Base-by-base conservation (phyloP, 2,329 filamentous ascomycete species). In the Botrytis byssoidea region DNA sequence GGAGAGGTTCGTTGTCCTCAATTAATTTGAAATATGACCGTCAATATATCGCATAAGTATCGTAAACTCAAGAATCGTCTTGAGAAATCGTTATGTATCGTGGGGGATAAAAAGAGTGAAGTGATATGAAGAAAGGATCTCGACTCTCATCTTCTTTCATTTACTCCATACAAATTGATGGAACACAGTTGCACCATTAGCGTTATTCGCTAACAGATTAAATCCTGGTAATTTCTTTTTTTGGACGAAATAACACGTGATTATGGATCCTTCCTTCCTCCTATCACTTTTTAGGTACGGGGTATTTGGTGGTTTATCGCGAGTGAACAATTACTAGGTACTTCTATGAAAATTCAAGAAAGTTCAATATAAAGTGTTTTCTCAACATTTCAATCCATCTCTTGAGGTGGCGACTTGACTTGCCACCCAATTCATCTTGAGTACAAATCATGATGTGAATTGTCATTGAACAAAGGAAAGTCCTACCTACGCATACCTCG, bases 141-240 rank as follows among this genome's bases (percentile, higher is more conserved):
- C 63, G 57, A 68, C 55, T 70, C 71, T 32, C 51, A 57, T 57
- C 51, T 57, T 37, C 37, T 32, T 61, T 59, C 22, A 51, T 71
- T 44, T 35, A 44, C 72, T 55, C 51, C 65, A 68, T 55, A 55
- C 48, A 51, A 68, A 72, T 20, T 59, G 51, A 66, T 71, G 40
- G 71, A 72, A 72, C 71, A 72, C 71, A 48, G 64, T 69, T 69
- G 55, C 64, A 72, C 60, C 44, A 73, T 59, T 73, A 69, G 71
- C 40, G 51, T 44, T n/a, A 6, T 60, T 60, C 64, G 57, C 71
- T 61, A 73, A 73, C 4, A 44, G 29, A 10, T 32, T 14, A 5
- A 51, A 69, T 61, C 71, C 71, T 16, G 5, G 65, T 18, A 46
- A 40, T 48, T 60, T 51, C 63, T 72, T 68, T 61, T 72, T 72